Conservation (phyloP, 345 rosid species). For the Hirschfeldia incana region DNA sequence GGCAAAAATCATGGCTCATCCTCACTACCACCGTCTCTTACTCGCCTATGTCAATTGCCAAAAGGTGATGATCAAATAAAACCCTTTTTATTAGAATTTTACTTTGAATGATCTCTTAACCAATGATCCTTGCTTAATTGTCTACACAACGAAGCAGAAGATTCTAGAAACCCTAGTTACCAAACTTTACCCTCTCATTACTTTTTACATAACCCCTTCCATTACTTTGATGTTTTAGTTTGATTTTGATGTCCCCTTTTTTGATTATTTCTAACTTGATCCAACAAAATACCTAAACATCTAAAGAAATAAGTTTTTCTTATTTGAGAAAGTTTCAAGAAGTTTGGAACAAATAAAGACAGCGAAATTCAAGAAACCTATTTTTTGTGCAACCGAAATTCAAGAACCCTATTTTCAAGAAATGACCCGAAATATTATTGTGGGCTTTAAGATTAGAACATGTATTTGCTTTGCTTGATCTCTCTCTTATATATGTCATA, state of each 20-base stretch:
- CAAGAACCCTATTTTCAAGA: constrained; percentile 12
- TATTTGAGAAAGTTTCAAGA: constrained; percentile 14
- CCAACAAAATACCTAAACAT: background rate
- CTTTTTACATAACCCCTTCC: constrained; percentile 18
- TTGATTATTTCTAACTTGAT: constrained; percentile 18
- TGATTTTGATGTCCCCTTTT: constrained; percentile 35
- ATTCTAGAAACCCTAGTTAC: constrained; percentile 34
- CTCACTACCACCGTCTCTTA: constrained; percentile 90
- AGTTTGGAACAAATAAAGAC: background rate
- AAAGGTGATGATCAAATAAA: constrained; percentile 55
- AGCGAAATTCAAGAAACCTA: constrained; percentile 4
- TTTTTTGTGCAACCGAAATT: background rate
- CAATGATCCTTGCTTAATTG: background rate
- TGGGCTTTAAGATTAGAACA: background rate
- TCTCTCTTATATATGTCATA: background rate
- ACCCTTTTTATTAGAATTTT: background rate
- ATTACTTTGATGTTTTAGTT: constrained; percentile 35
- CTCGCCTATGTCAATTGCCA: constrained; percentile 90
- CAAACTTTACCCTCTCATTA: constrained; percentile 17
- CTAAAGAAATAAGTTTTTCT: background rate
- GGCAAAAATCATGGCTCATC: constrained; percentile 98
- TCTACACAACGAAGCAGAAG: constrained; percentile 9
- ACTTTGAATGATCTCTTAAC: background rate
- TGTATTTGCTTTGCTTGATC: background rate
- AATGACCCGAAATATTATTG: background rate